Conservation (phyloP, 176 grass and related monocot species). For the Zea luxurians region DNA sequence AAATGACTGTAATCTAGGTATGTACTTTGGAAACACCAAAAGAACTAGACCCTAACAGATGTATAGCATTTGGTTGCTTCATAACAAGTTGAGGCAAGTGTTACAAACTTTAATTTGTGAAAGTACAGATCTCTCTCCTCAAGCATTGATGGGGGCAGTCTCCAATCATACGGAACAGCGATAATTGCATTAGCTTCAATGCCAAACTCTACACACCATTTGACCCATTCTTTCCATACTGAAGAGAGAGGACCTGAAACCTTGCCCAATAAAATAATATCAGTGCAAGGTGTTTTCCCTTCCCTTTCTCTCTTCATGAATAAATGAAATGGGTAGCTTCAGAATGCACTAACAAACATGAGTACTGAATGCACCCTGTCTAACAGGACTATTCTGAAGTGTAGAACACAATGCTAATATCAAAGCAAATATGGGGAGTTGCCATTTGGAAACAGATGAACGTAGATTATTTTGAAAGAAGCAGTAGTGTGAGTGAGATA, state of each 20-base stretch:
- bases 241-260: constrained; percentile 90
- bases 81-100: constrained; percentile 26
- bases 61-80: constrained; percentile 6
- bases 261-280: constrained; percentile 41
- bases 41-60: background rate
- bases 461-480: constrained; percentile 18
- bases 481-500: background rate
- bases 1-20: background rate
- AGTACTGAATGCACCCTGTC: background rate
- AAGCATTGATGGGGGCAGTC: constrained; percentile 77
- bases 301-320: constrained; percentile 1
- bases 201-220: constrained; percentile 98
- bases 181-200: constrained; percentile 98
- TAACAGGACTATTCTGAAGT: background rate
- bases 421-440: constrained; percentile 7
- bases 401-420: background rate
- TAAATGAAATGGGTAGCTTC: constrained; percentile 9
- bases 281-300: constrained; percentile 17
- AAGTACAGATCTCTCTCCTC: constrained; percentile 96
- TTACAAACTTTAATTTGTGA: constrained; percentile 91
- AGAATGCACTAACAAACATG: background rate
- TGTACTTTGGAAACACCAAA: constrained; percentile 31
- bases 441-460: constrained; percentile 11
- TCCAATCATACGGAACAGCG: constrained; percentile 95
- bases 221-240: constrained; percentile 99